These are phyloP conservation scores for Eutrema japonicum DNA, from an alignment of 345 rosid genomes.

Conservation along the genomic window DNA sequence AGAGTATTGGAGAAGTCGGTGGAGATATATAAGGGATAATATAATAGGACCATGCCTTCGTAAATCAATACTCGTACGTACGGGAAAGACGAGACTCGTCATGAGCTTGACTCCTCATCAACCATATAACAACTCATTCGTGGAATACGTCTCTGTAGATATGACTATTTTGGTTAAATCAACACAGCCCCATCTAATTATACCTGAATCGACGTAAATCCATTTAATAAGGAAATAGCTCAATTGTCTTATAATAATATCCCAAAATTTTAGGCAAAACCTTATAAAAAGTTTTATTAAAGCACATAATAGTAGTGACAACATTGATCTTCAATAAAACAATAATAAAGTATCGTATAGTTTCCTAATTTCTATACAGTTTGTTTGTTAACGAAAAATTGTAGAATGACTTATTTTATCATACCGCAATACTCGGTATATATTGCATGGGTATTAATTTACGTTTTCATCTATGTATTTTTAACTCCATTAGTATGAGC, in stretches of 20 bases:
- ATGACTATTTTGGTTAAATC: slow-evolving; percentile 25
- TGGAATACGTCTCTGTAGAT: slow-evolving; percentile 35
- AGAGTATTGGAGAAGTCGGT: slow-evolving; percentile 42
- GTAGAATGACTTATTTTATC: neutral
- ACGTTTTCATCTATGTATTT: slow-evolving; percentile 9
- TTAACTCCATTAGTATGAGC: neutral
- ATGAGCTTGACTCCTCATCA: slow-evolving; percentile 45
- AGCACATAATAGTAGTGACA: neutral
- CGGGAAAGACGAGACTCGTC: slow-evolving; percentile 37
- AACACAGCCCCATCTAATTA: slow-evolving; percentile 7
- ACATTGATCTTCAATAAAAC: neutral
- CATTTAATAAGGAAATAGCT: neutral
- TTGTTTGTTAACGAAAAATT: neutral
- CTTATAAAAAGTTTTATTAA: neutral
- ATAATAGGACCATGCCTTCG: slow-evolving; percentile 32
- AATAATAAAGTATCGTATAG: too few relatives aligned
- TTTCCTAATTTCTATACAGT: neutral
- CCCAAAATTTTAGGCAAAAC: neutral
- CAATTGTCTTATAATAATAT: too few relatives aligned
- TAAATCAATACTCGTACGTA: slow-evolving; percentile 35
- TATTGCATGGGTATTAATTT: neutral
- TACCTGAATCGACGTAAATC: slow-evolving; percentile 3
- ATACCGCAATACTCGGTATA: too few relatives aligned
- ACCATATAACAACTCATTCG: slow-evolving; percentile 44
- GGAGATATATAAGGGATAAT: slow-evolving; percentile 22